Evolutionary conservation across 2,329 filamentous ascomycete species (phyloP), one percentile per base, ranked within the genome.

Genomic region (Claviceps pusilla): DNA sequence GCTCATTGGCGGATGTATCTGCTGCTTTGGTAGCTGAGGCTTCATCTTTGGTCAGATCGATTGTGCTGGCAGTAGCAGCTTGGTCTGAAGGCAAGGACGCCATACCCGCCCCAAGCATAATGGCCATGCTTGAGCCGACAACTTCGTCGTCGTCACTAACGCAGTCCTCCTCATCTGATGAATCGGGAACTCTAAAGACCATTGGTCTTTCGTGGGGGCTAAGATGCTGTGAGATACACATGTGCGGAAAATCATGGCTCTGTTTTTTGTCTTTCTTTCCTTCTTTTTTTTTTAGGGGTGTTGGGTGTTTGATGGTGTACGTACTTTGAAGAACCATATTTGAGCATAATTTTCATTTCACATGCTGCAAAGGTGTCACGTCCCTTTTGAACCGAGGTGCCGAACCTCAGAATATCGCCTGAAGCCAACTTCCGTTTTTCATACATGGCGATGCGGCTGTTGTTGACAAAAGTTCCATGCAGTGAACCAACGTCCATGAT

Each of bases 381-480:
- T 35, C 64, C 66, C 54, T 68, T 63, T 19, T 70, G 65, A 35
- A 72, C 68, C 12, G 61, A 47, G 19, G 67, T 60, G 7, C 70
- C 70, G 48, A 73, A 71, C 19, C 61, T 65, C 10, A 73, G 50
- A 4, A 55, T 55, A 39, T 73, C 69, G 19, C 66, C 68, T 2
- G 56, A 57, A 3, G 35, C 12, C 0, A 72, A 33, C 4, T 54
- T 52, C 5, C 60, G 57, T 0, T 52, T 35, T 16, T 59, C 52
- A 9, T 61, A 52, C 19, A 49, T 46, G 31, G 49, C 41, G 10
- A 71, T 56, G 24, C 55, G 58, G 7, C 51, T 50, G 2, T 65
- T 59, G 54, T 75, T 77, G 46, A 73, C 58, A 43, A 67, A 77
- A 0, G 77, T 79, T 1, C 78, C 78, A 55, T 81, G 78, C 2